These are phyloP conservation scores for Trichoderma virens DNA, from an alignment of 495 filamentous ascomycete genomes.

Conservation along the genomic window DNA sequence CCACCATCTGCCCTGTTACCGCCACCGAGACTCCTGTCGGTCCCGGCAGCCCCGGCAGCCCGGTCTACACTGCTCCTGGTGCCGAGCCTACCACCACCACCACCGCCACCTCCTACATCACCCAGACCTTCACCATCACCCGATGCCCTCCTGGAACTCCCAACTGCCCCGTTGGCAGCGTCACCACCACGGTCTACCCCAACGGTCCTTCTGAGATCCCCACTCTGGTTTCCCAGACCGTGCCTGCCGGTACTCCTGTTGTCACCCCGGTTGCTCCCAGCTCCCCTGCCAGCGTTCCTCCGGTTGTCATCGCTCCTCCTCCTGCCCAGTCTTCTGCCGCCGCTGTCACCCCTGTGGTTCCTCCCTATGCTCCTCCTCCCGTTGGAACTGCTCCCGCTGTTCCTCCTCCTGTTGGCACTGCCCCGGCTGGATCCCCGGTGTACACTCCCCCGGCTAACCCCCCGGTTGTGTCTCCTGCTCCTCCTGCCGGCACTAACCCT, in stretches of 20 bases:
- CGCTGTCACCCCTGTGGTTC: conserved; percentile 13
- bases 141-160: conserved; percentile 30
- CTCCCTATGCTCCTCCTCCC: conserved; percentile 6
- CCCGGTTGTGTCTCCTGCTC: neutral
- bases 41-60: conserved; percentile 12
- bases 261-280: neutral
- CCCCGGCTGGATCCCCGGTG: conserved; percentile 2
- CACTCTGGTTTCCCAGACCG: neutral
- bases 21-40: conserved; percentile 7
- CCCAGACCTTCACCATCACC: conserved; percentile 44
- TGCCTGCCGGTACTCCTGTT: neutral
- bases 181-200: conserved; percentile 17
- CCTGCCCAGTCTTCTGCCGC: neutral
- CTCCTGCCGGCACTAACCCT: neutral
- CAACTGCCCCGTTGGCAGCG: conserved; percentile 6
- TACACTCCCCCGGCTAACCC: conserved; percentile 2
- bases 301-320: conserved; percentile 5
- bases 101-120: conserved; percentile 54
- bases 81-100: conserved; percentile 22
- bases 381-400: conserved; percentile 11
- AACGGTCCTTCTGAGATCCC: conserved; percentile 10
- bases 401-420: conserved; percentile 9
- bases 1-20: conserved; percentile 27
- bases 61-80: conserved; percentile 13
- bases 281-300: neutral